Percentiles rank a stretch among this genome's conserved stretches.
Evolutionary conservation across 495 filamentous ascomycete genomes (phyloP).

Genomic region (Cercophora samala): DNA sequence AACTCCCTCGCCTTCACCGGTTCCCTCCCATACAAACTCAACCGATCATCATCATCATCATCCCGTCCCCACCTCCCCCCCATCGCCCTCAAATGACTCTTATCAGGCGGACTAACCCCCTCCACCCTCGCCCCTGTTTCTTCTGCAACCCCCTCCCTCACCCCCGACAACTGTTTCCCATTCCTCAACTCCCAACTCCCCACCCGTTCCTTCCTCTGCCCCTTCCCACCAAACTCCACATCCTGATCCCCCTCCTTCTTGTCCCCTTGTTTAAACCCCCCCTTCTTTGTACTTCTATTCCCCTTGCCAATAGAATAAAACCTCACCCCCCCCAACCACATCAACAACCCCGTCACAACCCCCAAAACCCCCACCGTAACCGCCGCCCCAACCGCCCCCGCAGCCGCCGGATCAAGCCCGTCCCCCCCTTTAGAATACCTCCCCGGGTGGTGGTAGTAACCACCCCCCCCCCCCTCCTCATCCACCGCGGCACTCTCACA

Average conservation of each 20-base stretch:
- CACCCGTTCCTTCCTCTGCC: constrained; percentile 35
- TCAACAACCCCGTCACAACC: constrained; percentile 23
- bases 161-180: constrained; percentile 12
- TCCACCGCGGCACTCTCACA: constrained; percentile 19
- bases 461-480: neutral
- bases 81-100: constrained; percentile 6
- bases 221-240: constrained; percentile 32
- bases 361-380: constrained; percentile 28
- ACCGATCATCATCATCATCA: constrained; percentile 11
- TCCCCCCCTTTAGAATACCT: neutral
- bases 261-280: constrained; percentile 40
- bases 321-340: constrained; percentile 31
- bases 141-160: neutral
- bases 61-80: neutral
- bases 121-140: neutral
- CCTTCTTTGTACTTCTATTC: constrained; percentile 21
- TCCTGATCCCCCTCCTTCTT: constrained; percentile 40
- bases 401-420: constrained; percentile 29
- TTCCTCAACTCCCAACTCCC: constrained; percentile 43
- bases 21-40: constrained; percentile 10
- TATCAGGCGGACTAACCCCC: neutral
- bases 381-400: constrained; percentile 40
- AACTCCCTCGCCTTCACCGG: constrained; percentile 22
- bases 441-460: no score
- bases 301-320: constrained; percentile 24